phyloP scores from a whole-genome alignment of 2,329 filamentous ascomycete species.

The Penicillium nordicum region DNA sequence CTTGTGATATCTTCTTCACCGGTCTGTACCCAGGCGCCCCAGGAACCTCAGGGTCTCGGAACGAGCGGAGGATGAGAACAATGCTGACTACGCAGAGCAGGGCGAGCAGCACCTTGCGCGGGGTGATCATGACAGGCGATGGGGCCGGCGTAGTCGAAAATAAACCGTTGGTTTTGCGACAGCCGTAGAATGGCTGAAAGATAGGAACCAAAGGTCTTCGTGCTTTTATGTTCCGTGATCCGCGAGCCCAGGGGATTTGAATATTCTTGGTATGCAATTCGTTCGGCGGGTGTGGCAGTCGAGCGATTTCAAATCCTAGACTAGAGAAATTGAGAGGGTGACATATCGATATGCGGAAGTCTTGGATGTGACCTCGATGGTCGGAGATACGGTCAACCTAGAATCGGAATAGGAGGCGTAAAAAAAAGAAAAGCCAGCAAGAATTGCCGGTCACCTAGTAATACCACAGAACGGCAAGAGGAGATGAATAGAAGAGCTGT shows the following conservation, averaged over 20 bases:
- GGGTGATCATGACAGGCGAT: conserved; percentile 64
- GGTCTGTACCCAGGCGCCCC: conserved; percentile 24
- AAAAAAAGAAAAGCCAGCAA: conserved; percentile 3
- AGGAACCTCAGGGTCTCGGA: conserved; percentile 47
- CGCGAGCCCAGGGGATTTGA: conserved; percentile 6
- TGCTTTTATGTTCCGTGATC: conserved; percentile 10
- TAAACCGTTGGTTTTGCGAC: conserved; percentile 7
- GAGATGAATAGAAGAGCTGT: neutral
- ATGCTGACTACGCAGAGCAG: conserved; percentile 67
- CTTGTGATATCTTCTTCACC: conserved; percentile 24
- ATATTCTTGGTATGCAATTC: neutral
- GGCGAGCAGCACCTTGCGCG: conserved; percentile 69
- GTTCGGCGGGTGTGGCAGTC: neutral
- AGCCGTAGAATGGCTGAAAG: neutral
- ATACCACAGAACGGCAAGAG: neutral
- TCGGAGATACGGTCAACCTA: conserved; percentile 12
- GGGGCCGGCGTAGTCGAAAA: conserved; percentile 1
- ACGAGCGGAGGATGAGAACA: conserved; percentile 65
- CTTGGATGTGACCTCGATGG: conserved; percentile 16
- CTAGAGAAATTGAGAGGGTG: conserved; percentile 14
- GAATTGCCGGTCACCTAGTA: neutral
- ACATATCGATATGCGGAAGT: conserved; percentile 15
- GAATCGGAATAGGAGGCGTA: conserved; percentile 17
- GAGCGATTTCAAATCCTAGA: conserved; percentile 6
- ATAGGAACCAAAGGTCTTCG: neutral